Percentiles rank a stretch among this genome's conserved stretches.
phyloP scores from a whole-genome alignment of 306 rosid species.

The Sophora flavescens region DNA sequence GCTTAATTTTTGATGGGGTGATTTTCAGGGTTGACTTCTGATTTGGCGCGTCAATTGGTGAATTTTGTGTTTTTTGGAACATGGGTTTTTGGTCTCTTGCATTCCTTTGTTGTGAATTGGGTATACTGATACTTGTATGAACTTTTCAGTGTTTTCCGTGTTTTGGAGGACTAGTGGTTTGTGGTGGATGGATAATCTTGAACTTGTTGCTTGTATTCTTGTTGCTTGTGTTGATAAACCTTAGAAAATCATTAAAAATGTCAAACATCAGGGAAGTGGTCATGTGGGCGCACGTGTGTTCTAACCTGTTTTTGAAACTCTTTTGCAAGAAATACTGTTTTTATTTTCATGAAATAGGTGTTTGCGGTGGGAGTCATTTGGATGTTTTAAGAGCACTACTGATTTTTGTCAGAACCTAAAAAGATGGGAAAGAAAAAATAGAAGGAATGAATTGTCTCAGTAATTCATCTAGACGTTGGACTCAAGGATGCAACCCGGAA shows the following conservation, averaged over 20 bases:
- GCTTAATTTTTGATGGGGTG: slow-evolving; percentile 15
- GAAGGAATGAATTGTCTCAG: neutral
- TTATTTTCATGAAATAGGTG: neutral
- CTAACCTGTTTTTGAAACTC: slow-evolving; percentile 7
- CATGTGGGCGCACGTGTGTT: neutral
- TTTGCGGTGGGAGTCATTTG: slow-evolving; percentile 14
- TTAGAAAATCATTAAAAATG: neutral
- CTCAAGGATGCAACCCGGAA: neutral
- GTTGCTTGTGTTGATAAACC: slow-evolving; percentile 3
- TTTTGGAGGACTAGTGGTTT: neutral
- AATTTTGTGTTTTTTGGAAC: slow-evolving; percentile 39
- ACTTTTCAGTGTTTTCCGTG: neutral
- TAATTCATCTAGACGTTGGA: neutral
- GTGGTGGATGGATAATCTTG: slow-evolving; percentile 33
- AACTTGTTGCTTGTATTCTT: slow-evolving; percentile 7
- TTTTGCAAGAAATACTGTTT: neutral
- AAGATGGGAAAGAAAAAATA: neutral
- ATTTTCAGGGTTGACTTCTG: slow-evolving; percentile 70
- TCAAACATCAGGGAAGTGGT: neutral
- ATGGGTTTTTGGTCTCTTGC: slow-evolving; percentile 34
- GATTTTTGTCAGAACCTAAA: neutral
- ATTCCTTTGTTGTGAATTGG: slow-evolving; percentile 20
- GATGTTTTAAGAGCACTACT: slow-evolving; percentile 19
- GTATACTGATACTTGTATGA: slow-evolving; percentile 19
- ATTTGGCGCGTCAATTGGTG: slow-evolving; percentile 46